A percentile compares a stretch with the other conserved stretches of the same genome.
phyloP scores from a whole-genome alignment of 352 stramenopile genomes.

The Phytophthora syringae region DNA sequence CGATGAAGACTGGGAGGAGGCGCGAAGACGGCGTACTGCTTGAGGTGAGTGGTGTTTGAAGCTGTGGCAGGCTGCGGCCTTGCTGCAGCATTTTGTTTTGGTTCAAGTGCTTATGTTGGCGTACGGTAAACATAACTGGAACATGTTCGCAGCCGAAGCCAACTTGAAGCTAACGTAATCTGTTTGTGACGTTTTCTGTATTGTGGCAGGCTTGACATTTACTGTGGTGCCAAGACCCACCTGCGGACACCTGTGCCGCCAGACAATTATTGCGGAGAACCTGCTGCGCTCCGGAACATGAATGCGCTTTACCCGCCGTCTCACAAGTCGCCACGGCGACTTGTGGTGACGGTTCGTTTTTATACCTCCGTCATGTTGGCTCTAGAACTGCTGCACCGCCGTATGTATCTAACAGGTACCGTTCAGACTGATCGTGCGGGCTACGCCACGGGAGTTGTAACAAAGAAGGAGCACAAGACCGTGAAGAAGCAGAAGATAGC shows the following conservation, averaged over 20 bases:
- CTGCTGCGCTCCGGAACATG: conserved; percentile 4
- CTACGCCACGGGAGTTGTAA: not conserved
- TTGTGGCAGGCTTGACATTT: conserved; percentile 12
- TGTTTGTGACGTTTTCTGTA: not conserved
- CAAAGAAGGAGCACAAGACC: not conserved
- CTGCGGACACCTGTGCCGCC: not conserved
- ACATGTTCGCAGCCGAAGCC: not conserved
- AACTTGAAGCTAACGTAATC: conserved; percentile 2
- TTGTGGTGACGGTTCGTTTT: conserved; percentile 7
- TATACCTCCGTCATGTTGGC: conserved; percentile 7
- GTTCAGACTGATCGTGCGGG: conserved; percentile 1
- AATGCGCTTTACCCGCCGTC: conserved; percentile 1
- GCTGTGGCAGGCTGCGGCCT: not conserved
- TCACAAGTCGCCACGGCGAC: not conserved
- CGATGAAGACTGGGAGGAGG: not conserved
- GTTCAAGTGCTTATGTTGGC: conserved; percentile 7
- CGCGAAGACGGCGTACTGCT: conserved; percentile 10
- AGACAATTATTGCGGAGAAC: conserved; percentile 15
- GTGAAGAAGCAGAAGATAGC: not conserved
- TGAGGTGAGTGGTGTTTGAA: not conserved
- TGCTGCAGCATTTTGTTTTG: not conserved
- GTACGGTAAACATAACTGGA: not conserved
- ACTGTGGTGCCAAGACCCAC: too few species aligned
- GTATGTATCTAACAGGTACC: conserved; percentile 4
- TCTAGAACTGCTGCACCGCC: conserved; percentile 5